Percentiles rank a stretch among this genome's conserved stretches.
Evolutionary conservation across 305 asterid genomes (phyloP).

Genomic region (Fraxinus greggii): DNA sequence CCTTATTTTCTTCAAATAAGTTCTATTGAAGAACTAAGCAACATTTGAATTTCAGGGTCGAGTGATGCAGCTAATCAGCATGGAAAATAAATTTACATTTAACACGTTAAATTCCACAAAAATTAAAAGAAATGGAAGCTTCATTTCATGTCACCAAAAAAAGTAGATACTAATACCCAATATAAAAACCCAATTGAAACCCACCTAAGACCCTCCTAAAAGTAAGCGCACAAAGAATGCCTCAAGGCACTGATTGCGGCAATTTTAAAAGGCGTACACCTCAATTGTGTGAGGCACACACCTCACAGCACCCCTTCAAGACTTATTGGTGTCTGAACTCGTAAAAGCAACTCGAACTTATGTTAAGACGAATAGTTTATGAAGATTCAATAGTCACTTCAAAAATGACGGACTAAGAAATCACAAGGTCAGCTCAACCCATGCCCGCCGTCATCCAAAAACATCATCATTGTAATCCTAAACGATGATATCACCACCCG

Average conservation of each 20-base stretch:
- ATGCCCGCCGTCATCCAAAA: no score
- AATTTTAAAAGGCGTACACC: neutral
- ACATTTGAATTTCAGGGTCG: constrained; percentile 14
- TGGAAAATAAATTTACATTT: neutral
- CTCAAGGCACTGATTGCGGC: neutral
- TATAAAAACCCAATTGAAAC: neutral
- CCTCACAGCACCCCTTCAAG: no score
- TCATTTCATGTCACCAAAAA: neutral
- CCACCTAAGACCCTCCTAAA: neutral
- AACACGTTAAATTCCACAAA: constrained; percentile 1
- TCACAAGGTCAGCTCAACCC: no score
- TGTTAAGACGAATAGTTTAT: no score
- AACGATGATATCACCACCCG: no score
- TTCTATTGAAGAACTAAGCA: neutral
- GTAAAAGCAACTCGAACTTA: no score
- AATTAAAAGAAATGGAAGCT: neutral
- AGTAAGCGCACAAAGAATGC: neutral
- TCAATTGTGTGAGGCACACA: no score
- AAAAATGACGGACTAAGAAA: no score
- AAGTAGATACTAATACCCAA: neutral
- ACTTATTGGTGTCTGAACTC: no score
- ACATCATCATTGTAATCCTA: no score
- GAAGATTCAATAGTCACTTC: no score
- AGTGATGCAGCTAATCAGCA: neutral
- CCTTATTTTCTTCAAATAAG: neutral